Percentiles rank a stretch among this genome's conserved stretches.
These are phyloP conservation scores for Leccinum subgranulosum DNA, from an alignment of 768 basidiomycete species.

Conservation along the genomic window DNA sequence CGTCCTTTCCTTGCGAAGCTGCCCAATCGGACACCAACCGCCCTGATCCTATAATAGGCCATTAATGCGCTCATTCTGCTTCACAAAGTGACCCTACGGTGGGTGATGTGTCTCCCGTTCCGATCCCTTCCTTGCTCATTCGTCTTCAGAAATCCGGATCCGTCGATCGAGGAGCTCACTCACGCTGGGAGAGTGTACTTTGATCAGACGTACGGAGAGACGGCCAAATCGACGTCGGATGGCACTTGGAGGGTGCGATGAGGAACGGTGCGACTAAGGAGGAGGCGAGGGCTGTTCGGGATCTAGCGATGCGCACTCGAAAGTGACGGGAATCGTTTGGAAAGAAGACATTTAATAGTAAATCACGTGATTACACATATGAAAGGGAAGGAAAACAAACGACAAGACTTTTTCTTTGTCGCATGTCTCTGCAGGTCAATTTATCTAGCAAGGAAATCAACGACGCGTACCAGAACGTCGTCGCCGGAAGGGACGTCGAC, in stretches of 20 bases:
- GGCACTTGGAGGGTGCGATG: constrained; percentile 60
- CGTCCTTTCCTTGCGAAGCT: too few relatives aligned
- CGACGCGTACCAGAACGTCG: constrained; percentile 71
- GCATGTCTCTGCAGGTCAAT: constrained; percentile 80
- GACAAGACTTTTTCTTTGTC: not conserved
- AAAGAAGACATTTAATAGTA: constrained; percentile 35
- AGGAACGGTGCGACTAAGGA: constrained; percentile 52
- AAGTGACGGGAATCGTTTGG: constrained; percentile 50
- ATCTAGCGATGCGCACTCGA: constrained; percentile 50
- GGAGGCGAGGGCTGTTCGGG: constrained; percentile 51
- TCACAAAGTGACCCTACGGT: constrained; percentile 55
- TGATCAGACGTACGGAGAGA: constrained; percentile 66
- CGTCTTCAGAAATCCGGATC: constrained; percentile 40
- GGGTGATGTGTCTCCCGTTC: not conserved
- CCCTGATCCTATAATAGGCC: constrained; percentile 15
- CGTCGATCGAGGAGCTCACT: constrained; percentile 45
- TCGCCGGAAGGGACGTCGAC: constrained; percentile 64
- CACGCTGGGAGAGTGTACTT: constrained; percentile 40
- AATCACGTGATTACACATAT: constrained; percentile 15
- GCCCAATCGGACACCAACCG: not conserved
- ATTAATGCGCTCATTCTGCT: constrained; percentile 57
- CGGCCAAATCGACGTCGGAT: constrained; percentile 48
- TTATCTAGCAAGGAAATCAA: constrained; percentile 69
- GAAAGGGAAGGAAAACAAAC: too few relatives aligned
- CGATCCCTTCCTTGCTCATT: not conserved